Evolutionary conservation across 768 basidiomycete genomes (phyloP), one percentile per base, ranked within the genome.

Genomic region (Collybiopsis luxurians): DNA sequence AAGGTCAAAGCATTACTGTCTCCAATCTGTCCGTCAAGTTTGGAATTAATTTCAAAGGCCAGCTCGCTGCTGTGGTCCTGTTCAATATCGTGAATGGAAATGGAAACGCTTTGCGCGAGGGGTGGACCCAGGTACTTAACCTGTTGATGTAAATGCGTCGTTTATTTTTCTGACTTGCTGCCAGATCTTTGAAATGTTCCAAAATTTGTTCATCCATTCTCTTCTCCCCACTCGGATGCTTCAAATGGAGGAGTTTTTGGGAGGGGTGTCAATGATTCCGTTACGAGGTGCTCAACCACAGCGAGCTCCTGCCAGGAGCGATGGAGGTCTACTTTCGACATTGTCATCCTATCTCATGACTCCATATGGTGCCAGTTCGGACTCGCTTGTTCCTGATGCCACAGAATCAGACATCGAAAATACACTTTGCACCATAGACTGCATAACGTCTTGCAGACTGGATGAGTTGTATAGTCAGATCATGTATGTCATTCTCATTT

Each of bases 1-100:
- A 98, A 63, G 88, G 87, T 1, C 93, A 95, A 61, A 82, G 85
- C 4, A 74, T 98, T 52, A 97, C 95, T 0, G 89, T 99, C 24
- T 98, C 95, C 1, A 88, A 90, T 6, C 72, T 98, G 52, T 95
- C 96, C 0, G 88, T 98, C 50, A 87, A 84, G 58, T 98, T 99
- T 68, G 97, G 97, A 27, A 94, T 89, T 39, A 95, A 95, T 68
- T 90, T 98, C 76, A 90, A 92, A 68, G 90, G 91, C 9, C 97
- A 99, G 66, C 78, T 99, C 23, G 96, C 97, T 34, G 95, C 96
- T 13, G 96, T 99, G 24, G 93, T 98, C 9, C 72, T 99, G 51
- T 99, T 99, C 76, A 95, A 95, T 60, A 96, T 98, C 48, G 92
- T 97, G 15, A 98, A 98, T 64, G 91, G 94, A 11, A 95, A 98